Conservation (phyloP, 495 filamentous ascomycete species). For the Aspergillus bridgeri region DNA sequence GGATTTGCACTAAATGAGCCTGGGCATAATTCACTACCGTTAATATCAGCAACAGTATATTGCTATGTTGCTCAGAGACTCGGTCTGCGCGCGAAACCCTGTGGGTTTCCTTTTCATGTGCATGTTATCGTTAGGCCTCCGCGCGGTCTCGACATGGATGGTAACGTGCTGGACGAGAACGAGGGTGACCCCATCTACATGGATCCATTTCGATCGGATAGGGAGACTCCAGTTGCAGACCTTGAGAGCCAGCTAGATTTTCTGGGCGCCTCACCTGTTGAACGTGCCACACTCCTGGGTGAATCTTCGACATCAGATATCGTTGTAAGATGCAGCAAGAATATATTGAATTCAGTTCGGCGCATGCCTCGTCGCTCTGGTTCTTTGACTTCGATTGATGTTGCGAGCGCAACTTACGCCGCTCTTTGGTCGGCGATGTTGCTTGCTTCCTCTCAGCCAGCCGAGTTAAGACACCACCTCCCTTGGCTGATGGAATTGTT, state of each 20-base stretch:
- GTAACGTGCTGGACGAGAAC: slow-evolving; percentile 47
- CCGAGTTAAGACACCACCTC: slow-evolving; percentile 58
- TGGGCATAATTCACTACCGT: slow-evolving; percentile 68
- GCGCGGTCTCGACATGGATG: slow-evolving; percentile 59
- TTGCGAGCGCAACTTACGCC: slow-evolving; percentile 69
- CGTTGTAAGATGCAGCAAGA: slow-evolving; percentile 71
- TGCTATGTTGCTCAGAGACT: slow-evolving; percentile 63
- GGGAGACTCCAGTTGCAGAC: slow-evolving; percentile 58
- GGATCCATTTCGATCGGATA: slow-evolving; percentile 72
- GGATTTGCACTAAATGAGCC: slow-evolving; percentile 60
- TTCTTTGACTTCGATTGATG: slow-evolving; percentile 39
- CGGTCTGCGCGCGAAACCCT: slow-evolving; percentile 67
- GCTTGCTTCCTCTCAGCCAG: slow-evolving; percentile 45
- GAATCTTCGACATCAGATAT: slow-evolving; percentile 61
- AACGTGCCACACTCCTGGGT: slow-evolving; percentile 55
- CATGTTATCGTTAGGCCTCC: slow-evolving; percentile 66
- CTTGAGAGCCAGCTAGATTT: slow-evolving; percentile 58
- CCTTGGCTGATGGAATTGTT: slow-evolving; percentile 66
- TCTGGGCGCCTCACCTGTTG: slow-evolving; percentile 53
- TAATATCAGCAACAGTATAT: slow-evolving; percentile 74
- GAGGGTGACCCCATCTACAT: slow-evolving; percentile 64
- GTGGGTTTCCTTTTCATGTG: slow-evolving; percentile 76
- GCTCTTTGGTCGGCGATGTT: slow-evolving; percentile 77
- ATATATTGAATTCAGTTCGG: slow-evolving; percentile 66
- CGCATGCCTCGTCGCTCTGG: slow-evolving; percentile 28